Base-by-base conservation (phyloP, 2,329 filamentous ascomycete genomes). In the Monilinia polystroma region DNA sequence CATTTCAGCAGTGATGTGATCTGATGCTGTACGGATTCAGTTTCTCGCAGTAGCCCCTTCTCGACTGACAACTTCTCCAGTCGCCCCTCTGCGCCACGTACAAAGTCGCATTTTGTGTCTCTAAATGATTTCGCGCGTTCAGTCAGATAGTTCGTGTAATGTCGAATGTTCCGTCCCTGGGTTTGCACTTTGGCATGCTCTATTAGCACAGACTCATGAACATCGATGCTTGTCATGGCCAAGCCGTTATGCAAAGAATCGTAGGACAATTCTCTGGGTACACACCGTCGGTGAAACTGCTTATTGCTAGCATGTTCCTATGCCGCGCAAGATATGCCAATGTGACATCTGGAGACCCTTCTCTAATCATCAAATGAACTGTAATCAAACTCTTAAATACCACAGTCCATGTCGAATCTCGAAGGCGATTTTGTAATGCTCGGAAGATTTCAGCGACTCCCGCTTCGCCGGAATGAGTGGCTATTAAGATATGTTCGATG, bases 381-480 rank as follows among this genome's bases (percentile, higher is more conserved):
- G 96, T 95, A 74, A 98, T 97, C 72, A 99, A 83, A 74, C 92
- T 90, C 82, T 99, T 99, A 88, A 97, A 97, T 71, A 97, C 94
- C 67, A 98, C 93, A n/a, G 95, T 99, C 95, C 95, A 99, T 83
- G 95, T 97, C 72, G 94, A 94, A 78, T 99, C 95, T 77, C 93
- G 90, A 72, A 99, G 80, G 63, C 95, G 88, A 77, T 92, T 87
- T 77, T 96, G 93, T 65, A 99, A 83, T 53, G 93, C 92, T 69
- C 95, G 89, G 78, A 99, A 98, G 76, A 99, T 91, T 81, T 99
- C 95, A 68, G 90, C 94, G 68, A 99, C 92, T 72, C 94, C 95
- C 64, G 92, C 91, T 80, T 99, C 95, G 73, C 93, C 95, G 29
- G 93, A 90, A 80, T 97, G 92, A 49, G 95, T 99, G 70, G 95